These are phyloP conservation scores for Aspergillus pseudotamarii DNA, from an alignment of 2,329 filamentous ascomycete species.

Conservation along the genomic window DNA sequence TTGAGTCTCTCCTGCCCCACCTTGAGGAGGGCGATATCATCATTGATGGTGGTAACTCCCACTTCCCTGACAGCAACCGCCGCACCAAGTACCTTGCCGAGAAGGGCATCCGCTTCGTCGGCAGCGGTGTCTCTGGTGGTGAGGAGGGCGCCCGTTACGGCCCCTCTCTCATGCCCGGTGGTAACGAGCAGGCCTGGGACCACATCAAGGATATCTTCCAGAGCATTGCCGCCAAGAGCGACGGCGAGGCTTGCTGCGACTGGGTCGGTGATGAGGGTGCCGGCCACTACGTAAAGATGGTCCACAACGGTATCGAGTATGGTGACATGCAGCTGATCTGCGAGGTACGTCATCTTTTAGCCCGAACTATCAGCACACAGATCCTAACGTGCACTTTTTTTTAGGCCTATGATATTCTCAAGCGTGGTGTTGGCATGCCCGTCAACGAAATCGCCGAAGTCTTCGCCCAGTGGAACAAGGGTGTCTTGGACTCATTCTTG, in stretches of 20 bases:
- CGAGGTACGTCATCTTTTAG: slow-evolving; percentile 66
- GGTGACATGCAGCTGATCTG: slow-evolving; percentile 99
- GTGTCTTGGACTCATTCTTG: slow-evolving; percentile 97
- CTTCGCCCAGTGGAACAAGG: slow-evolving; percentile 96
- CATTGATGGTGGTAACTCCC: slow-evolving; percentile 98
- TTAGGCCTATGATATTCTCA: slow-evolving; percentile 99
- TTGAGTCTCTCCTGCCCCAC: slow-evolving; percentile 86
- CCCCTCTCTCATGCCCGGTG: slow-evolving; percentile 97
- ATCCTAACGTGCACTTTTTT: background rate
- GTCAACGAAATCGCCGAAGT: slow-evolving; percentile 96
- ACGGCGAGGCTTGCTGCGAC: slow-evolving; percentile 96
- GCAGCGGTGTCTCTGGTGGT: slow-evolving; percentile 96
- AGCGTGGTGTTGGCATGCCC: slow-evolving; percentile 87
- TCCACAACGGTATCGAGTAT: slow-evolving; percentile 99
- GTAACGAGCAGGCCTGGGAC: slow-evolving; percentile 97
- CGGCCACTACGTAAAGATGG: slow-evolving; percentile 99
- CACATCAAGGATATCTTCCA: slow-evolving; percentile 99
- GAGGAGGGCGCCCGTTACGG: slow-evolving; percentile 99
- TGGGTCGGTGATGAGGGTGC: slow-evolving; percentile 99
- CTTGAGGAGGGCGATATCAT: slow-evolving; percentile 91
- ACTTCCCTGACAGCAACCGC: slow-evolving; percentile 98
- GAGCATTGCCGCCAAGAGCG: slow-evolving; percentile 95
- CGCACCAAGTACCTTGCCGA: slow-evolving; percentile 81
- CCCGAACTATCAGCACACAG: background rate
- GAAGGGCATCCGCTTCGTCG: slow-evolving; percentile 95